Percentiles rank a stretch among this genome's conserved stretches.
Evolutionary conservation across 2,329 filamentous ascomycete species (phyloP).

Genomic region (Aspergillus terreus): DNA sequence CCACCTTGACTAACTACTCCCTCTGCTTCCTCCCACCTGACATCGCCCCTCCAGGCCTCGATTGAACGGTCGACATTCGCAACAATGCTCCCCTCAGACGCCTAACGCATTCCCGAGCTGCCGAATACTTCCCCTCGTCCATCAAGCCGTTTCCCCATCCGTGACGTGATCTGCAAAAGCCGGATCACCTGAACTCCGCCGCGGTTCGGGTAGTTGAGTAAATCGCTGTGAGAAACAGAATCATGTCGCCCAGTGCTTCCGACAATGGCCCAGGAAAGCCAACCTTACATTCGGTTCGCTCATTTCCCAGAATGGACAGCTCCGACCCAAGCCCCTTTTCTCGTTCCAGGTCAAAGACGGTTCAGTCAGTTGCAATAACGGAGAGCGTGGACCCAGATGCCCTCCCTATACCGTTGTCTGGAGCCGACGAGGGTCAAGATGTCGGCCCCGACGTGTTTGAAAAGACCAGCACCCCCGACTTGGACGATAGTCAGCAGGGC

Average conservation of each 20-base stretch:
- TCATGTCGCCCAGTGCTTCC: slow-evolving; percentile 24
- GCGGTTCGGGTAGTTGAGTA: slow-evolving; percentile 3
- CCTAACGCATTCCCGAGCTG: neutral
- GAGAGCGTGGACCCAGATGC: slow-evolving; percentile 23
- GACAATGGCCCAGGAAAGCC: slow-evolving; percentile 22
- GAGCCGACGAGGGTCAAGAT: slow-evolving; percentile 22
- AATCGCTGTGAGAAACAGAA: slow-evolving; percentile 3
- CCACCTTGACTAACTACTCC: neutral
- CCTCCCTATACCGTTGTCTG: slow-evolving; percentile 18
- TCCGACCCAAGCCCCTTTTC: slow-evolving; percentile 20
- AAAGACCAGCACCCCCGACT: slow-evolving; percentile 34
- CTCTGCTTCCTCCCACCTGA: neutral
- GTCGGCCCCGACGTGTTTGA: slow-evolving; percentile 43
- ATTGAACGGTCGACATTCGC: neutral
- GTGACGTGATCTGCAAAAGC: slow-evolving; percentile 21
- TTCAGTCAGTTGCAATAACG: slow-evolving; percentile 20
- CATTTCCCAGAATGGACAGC: slow-evolving; percentile 32
- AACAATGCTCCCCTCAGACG: neutral
- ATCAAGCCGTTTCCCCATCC: neutral
- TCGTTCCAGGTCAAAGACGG: slow-evolving; percentile 23
- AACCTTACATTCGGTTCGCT: slow-evolving; percentile 24
- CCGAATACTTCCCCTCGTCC: neutral
- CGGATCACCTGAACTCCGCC: slow-evolving; percentile 26
- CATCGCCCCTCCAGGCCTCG: neutral
- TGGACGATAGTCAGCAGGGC: slow-evolving; percentile 27